Conservation (phyloP, 2,329 filamentous ascomycete genomes). For the Cercospora canescens region DNA sequence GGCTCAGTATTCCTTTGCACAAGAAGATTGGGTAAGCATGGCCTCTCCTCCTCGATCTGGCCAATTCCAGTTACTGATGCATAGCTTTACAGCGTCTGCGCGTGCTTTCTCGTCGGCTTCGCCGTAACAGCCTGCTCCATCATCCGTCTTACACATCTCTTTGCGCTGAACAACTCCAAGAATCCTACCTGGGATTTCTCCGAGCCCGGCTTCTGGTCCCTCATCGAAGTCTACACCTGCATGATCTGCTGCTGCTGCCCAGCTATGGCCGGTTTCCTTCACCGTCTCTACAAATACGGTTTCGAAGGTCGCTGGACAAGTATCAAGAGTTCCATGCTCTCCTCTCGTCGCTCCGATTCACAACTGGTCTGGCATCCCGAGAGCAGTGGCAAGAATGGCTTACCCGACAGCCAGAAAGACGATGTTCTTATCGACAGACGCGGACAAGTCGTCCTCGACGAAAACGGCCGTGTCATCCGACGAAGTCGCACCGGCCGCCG, state of each 20-base stretch:
- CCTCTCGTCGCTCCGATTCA: not conserved
- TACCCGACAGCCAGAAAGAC: not conserved
- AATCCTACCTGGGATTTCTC: slow-evolving; percentile 11
- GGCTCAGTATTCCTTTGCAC: not conserved
- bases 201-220: slow-evolving; percentile 8
- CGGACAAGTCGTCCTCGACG: not conserved
- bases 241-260: slow-evolving; percentile 18
- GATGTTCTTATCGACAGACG: not conserved
- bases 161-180: not conserved
- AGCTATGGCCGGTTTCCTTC: slow-evolving; percentile 4
- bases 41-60: not conserved
- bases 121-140: slow-evolving; percentile 13
- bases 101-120: slow-evolving; percentile 14
- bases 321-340: slow-evolving; percentile 1
- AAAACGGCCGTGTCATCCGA: not conserved
- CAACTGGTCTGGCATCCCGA: not conserved
- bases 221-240: slow-evolving; percentile 14
- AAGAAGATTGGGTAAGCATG: slow-evolving; percentile 6
- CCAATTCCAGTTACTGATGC: not conserved
- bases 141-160: slow-evolving; percentile 8
- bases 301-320: not conserved
- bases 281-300: slow-evolving; percentile 1
- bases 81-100: not conserved
- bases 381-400: not conserved
- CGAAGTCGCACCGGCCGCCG: not conserved